Percentiles rank a stretch among this genome's conserved stretches.
Conservation (phyloP, 352 stramenopile genomes). For the Phytophthora multivora region DNA sequence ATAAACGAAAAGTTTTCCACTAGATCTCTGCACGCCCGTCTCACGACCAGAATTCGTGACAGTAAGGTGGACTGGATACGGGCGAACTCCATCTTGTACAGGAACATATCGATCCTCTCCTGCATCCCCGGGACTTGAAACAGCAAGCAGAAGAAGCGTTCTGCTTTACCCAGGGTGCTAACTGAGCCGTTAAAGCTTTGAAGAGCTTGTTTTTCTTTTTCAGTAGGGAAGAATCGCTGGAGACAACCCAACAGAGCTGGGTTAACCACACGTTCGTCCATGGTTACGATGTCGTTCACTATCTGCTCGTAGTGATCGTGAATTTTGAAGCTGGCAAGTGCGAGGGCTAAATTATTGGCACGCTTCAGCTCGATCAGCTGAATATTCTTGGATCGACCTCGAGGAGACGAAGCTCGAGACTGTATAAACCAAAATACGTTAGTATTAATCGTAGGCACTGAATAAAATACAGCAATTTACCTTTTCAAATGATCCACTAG, state of each 20-base stretch:
- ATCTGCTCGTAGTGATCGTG: conserved; percentile 71
- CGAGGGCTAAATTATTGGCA: conserved; percentile 78
- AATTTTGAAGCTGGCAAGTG: conserved; percentile 81
- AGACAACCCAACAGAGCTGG: conserved; percentile 69
- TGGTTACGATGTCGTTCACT: conserved; percentile 55
- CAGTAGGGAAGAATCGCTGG: conserved; percentile 77
- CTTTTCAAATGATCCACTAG: conserved; percentile 61
- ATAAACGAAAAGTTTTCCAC: conserved; percentile 76
- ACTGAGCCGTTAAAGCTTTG: conserved; percentile 49
- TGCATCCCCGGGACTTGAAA: conserved; percentile 65
- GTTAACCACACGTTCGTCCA: conserved; percentile 65
- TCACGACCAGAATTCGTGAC: conserved; percentile 55
- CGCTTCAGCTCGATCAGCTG: conserved; percentile 82
- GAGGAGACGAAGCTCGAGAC: conserved; percentile 70
- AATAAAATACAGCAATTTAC: conserved; percentile 27
- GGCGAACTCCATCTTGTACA: conserved; percentile 78
- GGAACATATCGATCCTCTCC: conserved; percentile 71
- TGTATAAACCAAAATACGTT: conserved; percentile 14
- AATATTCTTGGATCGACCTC: conserved; percentile 75
- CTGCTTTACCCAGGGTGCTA: conserved; percentile 64
- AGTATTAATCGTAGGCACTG: not conserved
- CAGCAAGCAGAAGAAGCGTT: conserved; percentile 72
- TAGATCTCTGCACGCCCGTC: conserved; percentile 66
- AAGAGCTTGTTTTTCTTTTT: conserved; percentile 58
- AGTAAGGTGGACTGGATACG: conserved; percentile 48